Conservation (phyloP, 306 rosid species). For the Prunus kanzakura region DNA sequence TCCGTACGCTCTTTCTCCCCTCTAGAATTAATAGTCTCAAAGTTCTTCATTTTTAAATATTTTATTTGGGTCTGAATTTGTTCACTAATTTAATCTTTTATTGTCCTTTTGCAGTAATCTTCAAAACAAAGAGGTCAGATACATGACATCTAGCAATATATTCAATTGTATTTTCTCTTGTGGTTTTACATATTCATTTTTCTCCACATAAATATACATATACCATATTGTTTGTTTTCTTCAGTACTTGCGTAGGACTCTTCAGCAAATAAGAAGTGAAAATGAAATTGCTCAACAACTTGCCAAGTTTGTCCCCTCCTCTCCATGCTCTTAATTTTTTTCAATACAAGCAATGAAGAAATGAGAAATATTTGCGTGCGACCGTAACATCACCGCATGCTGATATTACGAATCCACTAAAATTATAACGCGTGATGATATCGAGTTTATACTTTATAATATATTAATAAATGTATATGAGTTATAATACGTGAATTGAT, state of each 20-base stretch:
- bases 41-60: not conserved
- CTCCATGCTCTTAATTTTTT: not conserved
- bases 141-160: slow-evolving; percentile 11
- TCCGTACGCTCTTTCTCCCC: slow-evolving; percentile 27
- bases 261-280: slow-evolving; percentile 43
- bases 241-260: slow-evolving; percentile 44
- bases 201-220: not conserved
- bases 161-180: slow-evolving; percentile 7
- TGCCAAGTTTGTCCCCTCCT: slow-evolving; percentile 34
- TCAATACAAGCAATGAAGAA: too few species aligned
- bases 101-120: slow-evolving; percentile 48
- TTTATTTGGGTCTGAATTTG: not conserved
- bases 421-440: too few species aligned
- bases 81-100: not conserved
- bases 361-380: too few species aligned
- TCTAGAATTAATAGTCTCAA: not conserved
- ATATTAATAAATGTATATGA: too few species aligned
- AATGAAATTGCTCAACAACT: slow-evolving; percentile 47
- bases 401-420: too few species aligned
- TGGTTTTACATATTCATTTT: not conserved
- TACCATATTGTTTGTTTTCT: not conserved
- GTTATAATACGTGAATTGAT: too few species aligned
- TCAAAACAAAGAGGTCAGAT: slow-evolving; percentile 75
- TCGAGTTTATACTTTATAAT: too few species aligned
- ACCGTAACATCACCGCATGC: too few species aligned